Percentiles rank a stretch among this genome's conserved stretches.
phyloP scores from a whole-genome alignment of 305 asterid species.

The Coffea humblotiana region DNA sequence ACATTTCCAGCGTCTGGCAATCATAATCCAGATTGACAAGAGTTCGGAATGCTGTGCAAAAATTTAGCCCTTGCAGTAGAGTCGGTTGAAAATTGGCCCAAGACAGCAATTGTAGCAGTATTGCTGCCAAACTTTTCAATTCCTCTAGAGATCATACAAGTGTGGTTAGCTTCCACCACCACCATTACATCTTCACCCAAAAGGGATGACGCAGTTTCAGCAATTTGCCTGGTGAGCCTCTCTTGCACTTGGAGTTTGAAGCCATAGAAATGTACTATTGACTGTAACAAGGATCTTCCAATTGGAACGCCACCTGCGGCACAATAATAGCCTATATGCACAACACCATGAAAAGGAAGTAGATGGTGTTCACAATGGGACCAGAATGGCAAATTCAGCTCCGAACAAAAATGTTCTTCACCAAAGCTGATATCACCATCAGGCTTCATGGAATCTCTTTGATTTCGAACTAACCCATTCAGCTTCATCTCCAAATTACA shows the following conservation, averaged over 20 bases:
- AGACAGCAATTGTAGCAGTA: conserved; percentile 78
- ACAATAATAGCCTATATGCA: conserved; percentile 68
- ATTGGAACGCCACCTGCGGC: conserved; percentile 38
- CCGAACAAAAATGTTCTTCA: conserved; percentile 45
- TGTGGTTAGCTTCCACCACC: conserved; percentile 86
- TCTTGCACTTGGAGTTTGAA: conserved; percentile 98
- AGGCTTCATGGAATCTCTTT: conserved; percentile 28
- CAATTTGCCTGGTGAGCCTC: conserved; percentile 89
- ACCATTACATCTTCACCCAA: conserved; percentile 84
- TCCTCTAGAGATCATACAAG: conserved; percentile 92
- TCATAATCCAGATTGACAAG: conserved; percentile 23
- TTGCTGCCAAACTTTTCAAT: conserved; percentile 89
- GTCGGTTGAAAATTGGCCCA: conserved; percentile 76
- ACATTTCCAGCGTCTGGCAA: neutral
- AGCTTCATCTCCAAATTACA: conserved; percentile 58
- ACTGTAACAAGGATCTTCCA: conserved; percentile 52
- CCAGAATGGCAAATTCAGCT: conserved; percentile 70
- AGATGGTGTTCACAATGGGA: conserved; percentile 94
- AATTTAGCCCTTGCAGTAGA: conserved; percentile 61
- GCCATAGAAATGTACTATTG: conserved; percentile 75
- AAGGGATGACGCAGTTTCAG: conserved; percentile 64
- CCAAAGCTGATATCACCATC: conserved; percentile 30
- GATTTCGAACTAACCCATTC: conserved; percentile 41
- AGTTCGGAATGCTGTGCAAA: conserved; percentile 71
- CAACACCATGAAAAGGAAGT: conserved; percentile 90